These are phyloP conservation scores for Tothia fuscella DNA, from an alignment of 2,329 filamentous ascomycete species.

Conservation along the genomic window DNA sequence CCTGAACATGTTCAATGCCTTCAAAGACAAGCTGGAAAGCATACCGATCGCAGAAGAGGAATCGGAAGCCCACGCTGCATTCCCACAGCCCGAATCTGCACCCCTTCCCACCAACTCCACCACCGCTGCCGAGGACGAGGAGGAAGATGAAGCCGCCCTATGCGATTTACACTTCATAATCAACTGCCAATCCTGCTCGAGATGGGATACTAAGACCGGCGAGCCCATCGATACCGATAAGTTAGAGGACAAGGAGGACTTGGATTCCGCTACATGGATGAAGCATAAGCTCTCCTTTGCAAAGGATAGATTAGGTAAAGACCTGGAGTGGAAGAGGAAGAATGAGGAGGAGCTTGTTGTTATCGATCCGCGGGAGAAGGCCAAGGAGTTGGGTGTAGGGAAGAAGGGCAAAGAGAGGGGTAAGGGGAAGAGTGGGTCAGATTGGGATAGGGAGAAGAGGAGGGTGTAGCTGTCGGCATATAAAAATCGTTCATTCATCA, in stretches of 20 bases:
- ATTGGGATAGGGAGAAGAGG: not conserved
- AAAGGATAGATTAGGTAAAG: slow-evolving; percentile 81
- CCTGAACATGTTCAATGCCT: slow-evolving; percentile 62
- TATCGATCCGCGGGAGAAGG: slow-evolving; percentile 81
- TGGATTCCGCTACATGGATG: slow-evolving; percentile 62
- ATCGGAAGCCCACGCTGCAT: slow-evolving; percentile 11
- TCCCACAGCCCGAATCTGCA: slow-evolving; percentile 12
- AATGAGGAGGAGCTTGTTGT: slow-evolving; percentile 86
- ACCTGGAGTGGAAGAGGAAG: slow-evolving; percentile 79
- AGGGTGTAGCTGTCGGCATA: too few relatives aligned
- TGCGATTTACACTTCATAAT: slow-evolving; percentile 96
- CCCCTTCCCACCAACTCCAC: slow-evolving; percentile 12
- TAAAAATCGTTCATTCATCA: too few relatives aligned
- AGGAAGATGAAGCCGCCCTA: slow-evolving; percentile 59
- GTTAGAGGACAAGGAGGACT: slow-evolving; percentile 42
- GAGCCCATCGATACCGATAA: slow-evolving; percentile 50
- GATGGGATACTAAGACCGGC: slow-evolving; percentile 63
- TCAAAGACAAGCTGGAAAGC: slow-evolving; percentile 59
- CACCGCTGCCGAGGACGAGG: slow-evolving; percentile 25
- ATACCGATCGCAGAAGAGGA: slow-evolving; percentile 19
- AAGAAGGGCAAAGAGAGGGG: slow-evolving; percentile 37
- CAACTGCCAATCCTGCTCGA: slow-evolving; percentile 81
- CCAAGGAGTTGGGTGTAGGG: slow-evolving; percentile 54
- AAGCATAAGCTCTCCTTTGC: slow-evolving; percentile 73
- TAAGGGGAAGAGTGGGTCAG: slow-evolving; percentile 42